Conservation (phyloP, 208 protist species). For the Leishmania arabica region DNA sequence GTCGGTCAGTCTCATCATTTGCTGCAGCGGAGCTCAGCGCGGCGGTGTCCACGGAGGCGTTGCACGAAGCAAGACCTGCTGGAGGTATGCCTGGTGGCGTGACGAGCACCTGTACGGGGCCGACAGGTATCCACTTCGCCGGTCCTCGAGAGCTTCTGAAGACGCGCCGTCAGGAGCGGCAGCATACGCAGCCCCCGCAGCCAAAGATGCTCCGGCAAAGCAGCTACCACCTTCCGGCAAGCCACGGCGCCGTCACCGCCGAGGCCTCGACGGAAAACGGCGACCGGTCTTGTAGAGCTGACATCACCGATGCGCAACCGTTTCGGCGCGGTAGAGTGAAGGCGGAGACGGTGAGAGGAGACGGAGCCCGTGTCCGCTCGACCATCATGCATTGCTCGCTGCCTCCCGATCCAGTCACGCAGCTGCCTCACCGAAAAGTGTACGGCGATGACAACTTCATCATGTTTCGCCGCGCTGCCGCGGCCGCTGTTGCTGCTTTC, state of each 20-base stretch:
- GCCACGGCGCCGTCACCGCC: neutral
- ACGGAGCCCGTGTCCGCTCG: neutral
- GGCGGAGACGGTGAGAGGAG: neutral
- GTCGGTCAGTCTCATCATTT: neutral
- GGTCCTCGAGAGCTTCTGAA: constrained; percentile 7
- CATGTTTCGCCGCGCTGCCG: neutral
- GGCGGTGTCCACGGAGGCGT: neutral
- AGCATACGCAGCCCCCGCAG: neutral
- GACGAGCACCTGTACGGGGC: neutral
- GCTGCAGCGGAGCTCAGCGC: neutral
- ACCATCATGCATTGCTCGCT: neutral
- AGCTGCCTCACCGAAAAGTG: neutral
- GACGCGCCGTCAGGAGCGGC: neutral
- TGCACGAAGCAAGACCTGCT: neutral
- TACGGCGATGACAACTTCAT: neutral
- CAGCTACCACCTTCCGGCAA: neutral
- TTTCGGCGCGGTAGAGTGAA: constrained; percentile 6
- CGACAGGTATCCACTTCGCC: neutral
- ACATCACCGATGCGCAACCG: neutral
- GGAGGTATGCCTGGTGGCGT: neutral
- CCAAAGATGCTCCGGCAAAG: neutral
- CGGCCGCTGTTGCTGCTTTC: neutral
- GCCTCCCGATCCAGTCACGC: neutral
- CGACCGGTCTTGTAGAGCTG: neutral
- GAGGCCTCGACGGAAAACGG: neutral